Base-by-base conservation (phyloP, 2,329 filamentous ascomycete species). In the Fusarium sp. region DNA sequence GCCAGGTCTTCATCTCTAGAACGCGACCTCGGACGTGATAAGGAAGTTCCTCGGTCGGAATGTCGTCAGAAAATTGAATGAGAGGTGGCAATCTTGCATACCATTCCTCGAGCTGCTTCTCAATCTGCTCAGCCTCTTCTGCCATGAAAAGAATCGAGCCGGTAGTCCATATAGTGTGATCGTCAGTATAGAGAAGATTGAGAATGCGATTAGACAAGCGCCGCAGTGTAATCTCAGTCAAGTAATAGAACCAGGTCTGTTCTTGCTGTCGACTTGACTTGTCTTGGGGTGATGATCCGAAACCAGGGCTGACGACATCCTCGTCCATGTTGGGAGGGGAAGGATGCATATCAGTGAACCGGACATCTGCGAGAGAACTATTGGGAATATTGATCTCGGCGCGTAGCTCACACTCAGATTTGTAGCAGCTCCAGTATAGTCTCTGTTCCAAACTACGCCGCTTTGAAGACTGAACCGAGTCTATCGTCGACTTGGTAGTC, bases 361-460 rank as follows among this genome's bases (percentile, higher is more conserved):
- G 73, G 21, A 76, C 72, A 7, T 76, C 72, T 9, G 76, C 75
- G 13, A 81, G 73, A 6, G 76, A 77, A 3, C 77, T 77, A 50
- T 80, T 76, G 21, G 79, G 78, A 1, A 82, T 69, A 5, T 76
- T 75, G 11, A 82, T 73, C 61, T 81, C 80, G 28, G 79, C 77
- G 6, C 79, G 77, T 7, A 81, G 76, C 61, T 82, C 80, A 58
- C 77, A 78, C 65, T 82, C 80, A 3, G 80, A 80, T 67, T 83
- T 83, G 72, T 81, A 82, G 52, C 80, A 81, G 9, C 78, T 80
- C 80, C 80, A 83, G 68, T 81, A 82, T 7, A 40, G 10, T 11
- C 38, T 40, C 38, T 40, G 38, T 19, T 40, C 38, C 38, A 40
- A 19, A 14, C 38, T 40, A 40, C 38, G 38, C 9, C 38, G 38